Evolutionary conservation across 495 filamentous ascomycete genomes (phyloP), one percentile per base, ranked within the genome.

Genomic region (Lentithecium fluviatile): DNA sequence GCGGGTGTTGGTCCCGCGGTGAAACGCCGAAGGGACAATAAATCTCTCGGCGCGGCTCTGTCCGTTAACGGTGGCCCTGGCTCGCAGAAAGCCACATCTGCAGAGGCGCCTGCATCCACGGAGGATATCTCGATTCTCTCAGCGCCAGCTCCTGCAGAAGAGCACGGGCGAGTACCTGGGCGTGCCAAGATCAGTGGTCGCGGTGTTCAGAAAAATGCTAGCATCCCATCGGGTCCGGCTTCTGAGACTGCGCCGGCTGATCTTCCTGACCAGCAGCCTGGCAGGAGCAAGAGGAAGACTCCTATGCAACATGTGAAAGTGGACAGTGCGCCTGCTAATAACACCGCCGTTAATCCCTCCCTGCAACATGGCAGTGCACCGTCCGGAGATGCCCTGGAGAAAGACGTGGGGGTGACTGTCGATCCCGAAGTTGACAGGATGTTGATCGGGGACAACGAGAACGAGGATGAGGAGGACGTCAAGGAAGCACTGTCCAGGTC

Each of bases 401-500:
- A 58, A 36, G 45, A 36, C 38, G 56, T 64, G 50, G 60, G 60
- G 55, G 56, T 48, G 25, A 52, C 45, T 19, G 40, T 26, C n/a
- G 71, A 77, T 66, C 75, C 72, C 20, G 73, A 78, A 59, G 69
- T 58, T 46, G 76, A 76, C 38, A 67, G 70, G 50, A 73, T 24
- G n/a, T 45, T 42, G 67, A 68, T 46, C 25, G 45, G 29, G 29
- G 29, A 32, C 29, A 32, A 32, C 56, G 73, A 70, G 29, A 71
- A 75, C 29, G 69, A 60, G 13, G 71, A 69, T 24, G 75, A 76
- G 34, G 71, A 68, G 32, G 76, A 79, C 11, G 57, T 75, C 29
- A 71, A 78, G 11, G 77, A 82, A 52, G 76, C 76, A 7, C 74
- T 79, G 19, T 76, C 75, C 0, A 75, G 91, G 29, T 77, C 87